Conservation (phyloP, 1,139 yeast genomes). For the Yamadazyma membranifaciens region DNA sequence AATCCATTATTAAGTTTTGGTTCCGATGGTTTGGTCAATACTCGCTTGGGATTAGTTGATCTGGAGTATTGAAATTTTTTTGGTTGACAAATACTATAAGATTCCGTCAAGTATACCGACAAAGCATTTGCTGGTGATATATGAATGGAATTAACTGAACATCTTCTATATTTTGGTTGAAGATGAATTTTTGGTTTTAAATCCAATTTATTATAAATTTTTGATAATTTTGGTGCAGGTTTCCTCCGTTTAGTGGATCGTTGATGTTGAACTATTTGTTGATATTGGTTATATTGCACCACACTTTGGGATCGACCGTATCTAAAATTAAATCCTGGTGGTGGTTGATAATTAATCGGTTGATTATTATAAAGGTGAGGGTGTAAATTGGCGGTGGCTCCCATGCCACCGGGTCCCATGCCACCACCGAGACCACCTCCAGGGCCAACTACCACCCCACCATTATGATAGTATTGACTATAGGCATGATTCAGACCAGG, state of each 20-base stretch:
- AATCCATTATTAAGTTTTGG: conserved; percentile 78
- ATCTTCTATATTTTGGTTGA: conserved; percentile 77
- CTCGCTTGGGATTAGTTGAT: conserved; percentile 86
- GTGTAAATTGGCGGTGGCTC: background rate
- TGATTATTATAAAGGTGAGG: conserved; percentile 1
- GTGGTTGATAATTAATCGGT: background rate
- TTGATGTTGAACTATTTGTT: conserved; percentile 30
- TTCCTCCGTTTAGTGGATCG: conserved; percentile 21
- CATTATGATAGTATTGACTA: background rate
- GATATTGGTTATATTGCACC: conserved; percentile 40
- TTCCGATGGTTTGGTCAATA: conserved; percentile 88
- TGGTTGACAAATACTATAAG: conserved; percentile 86
- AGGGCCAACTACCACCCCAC: background rate
- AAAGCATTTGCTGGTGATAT: conserved; percentile 86
- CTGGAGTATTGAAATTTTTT: conserved; percentile 76
- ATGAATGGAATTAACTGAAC: conserved; percentile 73
- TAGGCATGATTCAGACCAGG: background rate
- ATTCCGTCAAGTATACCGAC: conserved; percentile 72
- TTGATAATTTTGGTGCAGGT: conserved; percentile 39
- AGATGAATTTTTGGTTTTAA: conserved; percentile 61
- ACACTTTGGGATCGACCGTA: conserved; percentile 33
- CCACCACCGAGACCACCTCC: background rate
- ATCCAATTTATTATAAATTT: conserved; percentile 47
- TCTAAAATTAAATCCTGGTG: conserved; percentile 4
- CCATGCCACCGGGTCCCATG: background rate